Percentiles rank a stretch among this genome's conserved stretches.
These are phyloP conservation scores for Misopates orontium DNA, from an alignment of 257 asterid genomes.

Conservation along the genomic window DNA sequence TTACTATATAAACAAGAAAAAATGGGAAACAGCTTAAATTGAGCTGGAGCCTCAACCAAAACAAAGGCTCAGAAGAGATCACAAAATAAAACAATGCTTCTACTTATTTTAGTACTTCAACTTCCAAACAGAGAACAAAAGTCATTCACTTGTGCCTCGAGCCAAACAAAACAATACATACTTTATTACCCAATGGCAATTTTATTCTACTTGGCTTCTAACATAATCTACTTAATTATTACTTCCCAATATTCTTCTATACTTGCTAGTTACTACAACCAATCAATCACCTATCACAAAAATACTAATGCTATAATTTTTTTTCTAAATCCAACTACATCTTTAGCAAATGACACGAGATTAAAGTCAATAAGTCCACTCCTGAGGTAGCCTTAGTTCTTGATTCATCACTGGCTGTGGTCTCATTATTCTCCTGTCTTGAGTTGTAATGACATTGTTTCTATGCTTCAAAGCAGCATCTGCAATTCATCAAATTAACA, in stretches of 20 bases:
- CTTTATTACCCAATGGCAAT: neutral
- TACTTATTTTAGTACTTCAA: slow-evolving; percentile 21
- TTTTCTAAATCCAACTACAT: neutral
- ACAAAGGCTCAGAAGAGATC: neutral
- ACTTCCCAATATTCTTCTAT: slow-evolving; percentile 16
- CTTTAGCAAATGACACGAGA: no score
- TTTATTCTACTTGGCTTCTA: neutral
- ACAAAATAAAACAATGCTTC: no score
- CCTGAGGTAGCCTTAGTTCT: slow-evolving; percentile 66
- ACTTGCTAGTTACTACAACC: slow-evolving; percentile 9
- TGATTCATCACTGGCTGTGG: slow-evolving; percentile 36
- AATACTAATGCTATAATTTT: neutral
- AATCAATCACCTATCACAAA: slow-evolving; percentile 6
- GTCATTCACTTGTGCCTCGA: slow-evolving; percentile 22
- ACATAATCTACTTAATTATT: neutral
- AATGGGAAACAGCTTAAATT: slow-evolving; percentile 9
- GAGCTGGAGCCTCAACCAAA: slow-evolving; percentile 25
- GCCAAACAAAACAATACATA: slow-evolving; percentile 15
- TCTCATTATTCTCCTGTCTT: slow-evolving; percentile 31
- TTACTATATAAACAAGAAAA: slow-evolving; percentile 28
- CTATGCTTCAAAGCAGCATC: slow-evolving; percentile 25
- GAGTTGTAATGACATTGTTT: slow-evolving; percentile 12
- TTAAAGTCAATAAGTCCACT: slow-evolving; percentile 64
- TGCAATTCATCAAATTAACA: slow-evolving; percentile 3
- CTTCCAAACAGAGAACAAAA: slow-evolving; percentile 22